A percentile compares a stretch with the other conserved stretches of the same genome.
These are phyloP conservation scores for Neofusicoccum ribis DNA, from an alignment of 2,329 filamentous ascomycete species.

Conservation along the genomic window DNA sequence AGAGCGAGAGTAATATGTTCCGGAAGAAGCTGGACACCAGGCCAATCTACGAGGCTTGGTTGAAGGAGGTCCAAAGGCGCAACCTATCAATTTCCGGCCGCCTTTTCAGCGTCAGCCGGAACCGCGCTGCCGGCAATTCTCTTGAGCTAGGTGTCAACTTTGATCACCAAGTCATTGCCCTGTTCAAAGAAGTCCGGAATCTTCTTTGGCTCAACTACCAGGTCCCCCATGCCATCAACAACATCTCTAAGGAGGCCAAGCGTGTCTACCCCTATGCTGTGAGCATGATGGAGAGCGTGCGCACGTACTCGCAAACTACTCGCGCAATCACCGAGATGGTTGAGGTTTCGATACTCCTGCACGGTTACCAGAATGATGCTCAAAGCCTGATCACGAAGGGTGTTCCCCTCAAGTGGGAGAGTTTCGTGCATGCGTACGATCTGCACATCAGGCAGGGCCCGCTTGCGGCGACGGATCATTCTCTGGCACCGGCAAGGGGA, in stretches of 20 bases:
- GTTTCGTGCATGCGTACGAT: constrained; percentile 96
- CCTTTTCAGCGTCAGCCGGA: constrained; percentile 84
- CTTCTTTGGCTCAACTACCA: constrained; percentile 92
- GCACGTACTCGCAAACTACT: constrained; percentile 85
- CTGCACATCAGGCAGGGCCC: constrained; percentile 70
- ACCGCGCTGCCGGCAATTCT: constrained; percentile 85
- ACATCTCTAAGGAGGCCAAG: constrained; percentile 97
- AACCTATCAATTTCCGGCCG: constrained; percentile 90
- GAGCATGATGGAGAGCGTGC: constrained; percentile 97
- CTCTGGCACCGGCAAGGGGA: constrained; percentile 45
- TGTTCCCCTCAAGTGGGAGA: constrained; percentile 91
- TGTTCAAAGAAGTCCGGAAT: constrained; percentile 98
- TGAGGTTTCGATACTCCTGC: constrained; percentile 82
- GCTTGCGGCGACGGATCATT: constrained; percentile 54
- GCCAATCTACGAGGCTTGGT: constrained; percentile 93
- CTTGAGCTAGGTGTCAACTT: constrained; percentile 94
- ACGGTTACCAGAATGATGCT: constrained; percentile 88
- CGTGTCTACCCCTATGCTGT: constrained; percentile 97
- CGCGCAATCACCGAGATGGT: constrained; percentile 82
- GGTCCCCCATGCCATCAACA: constrained; percentile 91
- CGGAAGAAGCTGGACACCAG: constrained; percentile 93
- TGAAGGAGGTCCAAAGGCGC: constrained; percentile 82
- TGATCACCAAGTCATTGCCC: constrained; percentile 90
- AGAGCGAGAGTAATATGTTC: constrained; percentile 89
- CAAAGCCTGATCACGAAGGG: constrained; percentile 82